Evolutionary conservation across 768 basidiomycete genomes (phyloP).

Genomic region (Leccinum fibrillosum): DNA sequence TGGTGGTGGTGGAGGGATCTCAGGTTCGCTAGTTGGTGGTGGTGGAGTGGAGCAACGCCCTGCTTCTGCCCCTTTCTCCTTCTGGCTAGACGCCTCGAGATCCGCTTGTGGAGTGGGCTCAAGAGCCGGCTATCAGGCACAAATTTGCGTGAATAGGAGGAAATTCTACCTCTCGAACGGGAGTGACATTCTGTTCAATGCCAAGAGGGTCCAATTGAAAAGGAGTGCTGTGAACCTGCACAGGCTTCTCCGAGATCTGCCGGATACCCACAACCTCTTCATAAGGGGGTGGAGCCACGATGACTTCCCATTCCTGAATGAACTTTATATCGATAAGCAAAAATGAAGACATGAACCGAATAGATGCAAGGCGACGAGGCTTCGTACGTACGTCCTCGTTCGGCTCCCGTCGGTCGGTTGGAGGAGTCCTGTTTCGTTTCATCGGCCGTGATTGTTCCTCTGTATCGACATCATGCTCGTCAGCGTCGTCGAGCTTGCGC

Average conservation of each 20-base stretch:
- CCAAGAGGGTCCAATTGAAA: not conserved
- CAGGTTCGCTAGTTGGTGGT: slow-evolving; percentile 9
- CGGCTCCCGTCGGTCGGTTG: slow-evolving; percentile 27
- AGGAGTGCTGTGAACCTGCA: slow-evolving; percentile 9
- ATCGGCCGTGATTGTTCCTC: slow-evolving; percentile 27
- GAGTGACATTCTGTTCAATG: slow-evolving; percentile 1
- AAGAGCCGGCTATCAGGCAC: slow-evolving; percentile 9
- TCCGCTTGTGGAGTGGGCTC: slow-evolving; percentile 11
- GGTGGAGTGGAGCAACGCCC: slow-evolving; percentile 10
- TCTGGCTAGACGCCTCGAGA: not conserved
- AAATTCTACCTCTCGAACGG: slow-evolving; percentile 15
- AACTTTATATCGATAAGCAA: slow-evolving; percentile 22
- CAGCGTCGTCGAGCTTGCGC: slow-evolving; percentile 29
- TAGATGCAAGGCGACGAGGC: not conserved
- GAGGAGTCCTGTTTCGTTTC: slow-evolving; percentile 43
- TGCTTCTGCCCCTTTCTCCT: slow-evolving; percentile 12
- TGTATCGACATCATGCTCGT: slow-evolving; percentile 26
- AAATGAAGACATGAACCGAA: slow-evolving; percentile 5
- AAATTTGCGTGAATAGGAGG: not conserved
- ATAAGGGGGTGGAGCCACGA: slow-evolving; percentile 31
- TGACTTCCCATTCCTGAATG: slow-evolving; percentile 31
- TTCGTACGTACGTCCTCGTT: slow-evolving; percentile 27
- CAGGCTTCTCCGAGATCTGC: slow-evolving; percentile 6
- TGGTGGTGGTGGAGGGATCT: slow-evolving; percentile 2
- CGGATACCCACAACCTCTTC: slow-evolving; percentile 16